A percentile compares a stretch with the other conserved stretches of the same genome.
phyloP scores from a whole-genome alignment of 2,329 filamentous ascomycete species.

The Allantophomopsis cytisporea region DNA sequence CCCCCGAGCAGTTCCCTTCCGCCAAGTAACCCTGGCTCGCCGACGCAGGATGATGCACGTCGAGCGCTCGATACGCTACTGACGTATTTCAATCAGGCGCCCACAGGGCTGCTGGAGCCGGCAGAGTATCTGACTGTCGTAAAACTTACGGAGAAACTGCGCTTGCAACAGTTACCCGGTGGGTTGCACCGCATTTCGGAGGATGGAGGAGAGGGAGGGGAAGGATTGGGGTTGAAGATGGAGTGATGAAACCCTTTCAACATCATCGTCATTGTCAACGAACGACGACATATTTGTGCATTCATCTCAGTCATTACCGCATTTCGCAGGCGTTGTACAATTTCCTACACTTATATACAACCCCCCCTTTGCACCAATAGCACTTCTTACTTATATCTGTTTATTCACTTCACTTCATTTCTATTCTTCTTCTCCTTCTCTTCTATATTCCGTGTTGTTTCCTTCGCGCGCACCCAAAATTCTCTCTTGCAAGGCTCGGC shows the following conservation, averaged over 20 bases:
- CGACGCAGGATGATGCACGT: conserved; percentile 75
- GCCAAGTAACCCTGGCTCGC: conserved; percentile 35
- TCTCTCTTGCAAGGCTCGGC: too few relatives aligned
- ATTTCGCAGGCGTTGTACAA: background rate
- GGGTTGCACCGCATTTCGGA: conserved; percentile 22
- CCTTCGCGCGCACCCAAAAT: too few relatives aligned
- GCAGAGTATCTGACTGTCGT: conserved; percentile 66
- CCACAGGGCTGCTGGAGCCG: conserved; percentile 55
- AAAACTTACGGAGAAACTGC: conserved; percentile 76
- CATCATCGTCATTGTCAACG: too few relatives aligned
- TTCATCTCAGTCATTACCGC: background rate
- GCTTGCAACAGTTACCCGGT: conserved; percentile 39
- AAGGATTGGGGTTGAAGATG: conserved; percentile 14
- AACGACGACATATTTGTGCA: background rate
- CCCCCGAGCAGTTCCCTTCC: conserved; percentile 9
- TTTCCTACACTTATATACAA: background rate
- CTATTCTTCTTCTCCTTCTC: too few relatives aligned
- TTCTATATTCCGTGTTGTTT: too few relatives aligned
- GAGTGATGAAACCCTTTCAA: conserved; percentile 12
- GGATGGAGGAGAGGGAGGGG: conserved; percentile 14
- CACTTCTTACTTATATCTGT: too few relatives aligned
- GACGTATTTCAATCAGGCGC: conserved; percentile 61
- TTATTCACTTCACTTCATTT: too few relatives aligned
- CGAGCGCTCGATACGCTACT: conserved; percentile 71
- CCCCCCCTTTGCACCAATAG: too few relatives aligned